These are phyloP conservation scores for Dothistroma pini DNA, from an alignment of 2,329 filamentous ascomycete genomes.

Conservation along the genomic window DNA sequence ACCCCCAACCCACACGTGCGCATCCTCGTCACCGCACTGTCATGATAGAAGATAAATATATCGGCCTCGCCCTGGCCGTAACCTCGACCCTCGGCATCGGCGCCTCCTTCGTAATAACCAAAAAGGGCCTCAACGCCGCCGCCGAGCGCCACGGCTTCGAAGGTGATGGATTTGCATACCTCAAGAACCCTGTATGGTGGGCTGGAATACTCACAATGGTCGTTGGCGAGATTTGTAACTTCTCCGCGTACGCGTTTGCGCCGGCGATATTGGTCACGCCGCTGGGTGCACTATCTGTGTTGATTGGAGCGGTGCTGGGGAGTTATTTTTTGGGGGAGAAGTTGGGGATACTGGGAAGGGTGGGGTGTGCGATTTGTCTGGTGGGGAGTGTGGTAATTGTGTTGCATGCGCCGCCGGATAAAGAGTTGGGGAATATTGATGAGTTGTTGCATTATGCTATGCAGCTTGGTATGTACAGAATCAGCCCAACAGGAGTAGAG, in stretches of 20 bases:
- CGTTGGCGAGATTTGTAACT: slow-evolving; percentile 91
- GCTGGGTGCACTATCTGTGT: slow-evolving; percentile 84
- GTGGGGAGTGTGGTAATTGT: slow-evolving; percentile 97
- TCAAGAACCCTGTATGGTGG: slow-evolving; percentile 98
- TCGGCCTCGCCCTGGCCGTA: slow-evolving; percentile 72
- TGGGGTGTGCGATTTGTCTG: slow-evolving; percentile 93
- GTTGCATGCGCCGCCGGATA: slow-evolving; percentile 90
- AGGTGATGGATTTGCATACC: slow-evolving; percentile 90
- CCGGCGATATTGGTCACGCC: slow-evolving; percentile 98
- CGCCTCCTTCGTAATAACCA: slow-evolving; percentile 89
- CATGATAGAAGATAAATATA: slow-evolving; percentile 57
- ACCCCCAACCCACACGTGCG: too few species aligned
- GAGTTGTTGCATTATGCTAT: slow-evolving; percentile 88
- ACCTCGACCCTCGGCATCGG: slow-evolving; percentile 72
- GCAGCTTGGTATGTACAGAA: slow-evolving; percentile 69
- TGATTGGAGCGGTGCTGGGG: slow-evolving; percentile 89
- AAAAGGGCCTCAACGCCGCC: slow-evolving; percentile 92
- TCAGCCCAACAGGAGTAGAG: neutral
- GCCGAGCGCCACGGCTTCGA: slow-evolving; percentile 92
- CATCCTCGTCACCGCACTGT: neutral
- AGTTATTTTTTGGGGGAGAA: slow-evolving; percentile 92
- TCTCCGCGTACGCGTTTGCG: slow-evolving; percentile 96
- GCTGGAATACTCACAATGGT: slow-evolving; percentile 87
- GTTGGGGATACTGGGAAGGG: slow-evolving; percentile 83
- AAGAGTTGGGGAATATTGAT: slow-evolving; percentile 86